phyloP scores from a whole-genome alignment of 441 rosid species.

The Euphorbia celastroides region DNA sequence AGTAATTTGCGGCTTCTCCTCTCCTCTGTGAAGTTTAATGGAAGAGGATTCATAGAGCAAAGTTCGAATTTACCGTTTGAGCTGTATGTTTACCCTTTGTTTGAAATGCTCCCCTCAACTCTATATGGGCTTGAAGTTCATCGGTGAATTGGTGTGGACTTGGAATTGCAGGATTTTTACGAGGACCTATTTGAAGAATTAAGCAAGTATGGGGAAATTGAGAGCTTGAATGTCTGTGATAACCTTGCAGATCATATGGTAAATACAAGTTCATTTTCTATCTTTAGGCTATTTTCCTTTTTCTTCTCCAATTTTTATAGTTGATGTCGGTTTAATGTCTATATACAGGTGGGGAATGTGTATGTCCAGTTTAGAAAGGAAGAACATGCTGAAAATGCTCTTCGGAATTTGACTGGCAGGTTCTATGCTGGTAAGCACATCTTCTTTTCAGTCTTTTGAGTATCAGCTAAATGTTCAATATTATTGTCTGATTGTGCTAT shows the following conservation, averaged over 20 bases:
- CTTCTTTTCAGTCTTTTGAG: not conserved
- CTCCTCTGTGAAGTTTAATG: not conserved
- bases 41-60: not conserved
- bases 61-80: not conserved
- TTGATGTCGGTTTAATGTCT: not conserved
- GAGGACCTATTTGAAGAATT: constrained; percentile 56
- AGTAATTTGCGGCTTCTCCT: constrained; percentile 4
- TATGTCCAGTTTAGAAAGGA: constrained; percentile 80
- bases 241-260: constrained; percentile 78
- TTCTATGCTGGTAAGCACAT: constrained; percentile 42
- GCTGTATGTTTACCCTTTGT: not conserved
- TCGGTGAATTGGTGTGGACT: not conserved
- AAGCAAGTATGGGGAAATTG: constrained; percentile 56
- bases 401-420: constrained; percentile 51
- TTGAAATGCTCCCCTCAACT: not conserved
- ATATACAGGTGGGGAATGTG: constrained; percentile 55
- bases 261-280: not conserved
- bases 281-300: not conserved
- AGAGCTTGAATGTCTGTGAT: constrained; percentile 70
- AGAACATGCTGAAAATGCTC: constrained; percentile 67
- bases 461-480: not conserved
- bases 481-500: not conserved
- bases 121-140: not conserved
- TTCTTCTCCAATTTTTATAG: not conserved
- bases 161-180: constrained; percentile 30